A percentile compares a stretch with the other conserved stretches of the same genome.
Conservation (phyloP, 176 grass and related monocot species). For the Microstegium vimineum region DNA sequence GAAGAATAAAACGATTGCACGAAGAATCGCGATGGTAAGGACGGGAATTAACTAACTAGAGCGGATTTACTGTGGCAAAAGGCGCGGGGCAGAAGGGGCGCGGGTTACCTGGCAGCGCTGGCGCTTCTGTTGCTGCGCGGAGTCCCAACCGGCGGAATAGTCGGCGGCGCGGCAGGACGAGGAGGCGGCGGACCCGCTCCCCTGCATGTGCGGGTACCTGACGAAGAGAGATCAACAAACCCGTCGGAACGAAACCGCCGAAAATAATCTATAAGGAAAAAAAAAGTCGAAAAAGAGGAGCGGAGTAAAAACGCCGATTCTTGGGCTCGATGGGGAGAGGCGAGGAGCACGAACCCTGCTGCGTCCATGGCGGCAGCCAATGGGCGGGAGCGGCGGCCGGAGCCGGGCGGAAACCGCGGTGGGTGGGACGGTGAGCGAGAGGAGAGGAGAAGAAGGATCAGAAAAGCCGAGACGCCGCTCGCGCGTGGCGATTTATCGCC, state of each 20-base stretch:
- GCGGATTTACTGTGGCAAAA: neutral
- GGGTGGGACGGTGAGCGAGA: no score
- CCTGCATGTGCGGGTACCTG: constrained; percentile 34
- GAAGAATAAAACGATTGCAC: neutral
- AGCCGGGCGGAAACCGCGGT: neutral
- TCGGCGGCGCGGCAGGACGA: constrained; percentile 45
- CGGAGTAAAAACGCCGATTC: neutral
- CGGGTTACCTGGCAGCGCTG: constrained; percentile 51
- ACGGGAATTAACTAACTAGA: neutral
- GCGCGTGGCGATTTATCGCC: constrained; percentile 10
- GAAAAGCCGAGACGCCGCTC: no score
- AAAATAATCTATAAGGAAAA: neutral
- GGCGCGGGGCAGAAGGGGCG: neutral
- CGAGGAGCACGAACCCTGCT: constrained; percentile 19
- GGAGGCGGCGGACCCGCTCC: constrained; percentile 5
- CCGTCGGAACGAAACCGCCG: neutral
- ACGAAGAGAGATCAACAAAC: neutral
- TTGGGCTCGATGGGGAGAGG: neutral
- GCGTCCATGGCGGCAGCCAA: constrained; percentile 25
- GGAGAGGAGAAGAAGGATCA: neutral
- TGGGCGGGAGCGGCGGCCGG: neutral
- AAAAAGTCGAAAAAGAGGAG: neutral
- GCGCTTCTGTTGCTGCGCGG: constrained; percentile 45
- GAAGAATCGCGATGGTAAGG: neutral
- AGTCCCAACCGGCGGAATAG: constrained; percentile 27